Evolutionary conservation across 345 rosid species (phyloP), one percentile per base, ranked within the genome.

Genomic region (Brassica nigra): DNA sequence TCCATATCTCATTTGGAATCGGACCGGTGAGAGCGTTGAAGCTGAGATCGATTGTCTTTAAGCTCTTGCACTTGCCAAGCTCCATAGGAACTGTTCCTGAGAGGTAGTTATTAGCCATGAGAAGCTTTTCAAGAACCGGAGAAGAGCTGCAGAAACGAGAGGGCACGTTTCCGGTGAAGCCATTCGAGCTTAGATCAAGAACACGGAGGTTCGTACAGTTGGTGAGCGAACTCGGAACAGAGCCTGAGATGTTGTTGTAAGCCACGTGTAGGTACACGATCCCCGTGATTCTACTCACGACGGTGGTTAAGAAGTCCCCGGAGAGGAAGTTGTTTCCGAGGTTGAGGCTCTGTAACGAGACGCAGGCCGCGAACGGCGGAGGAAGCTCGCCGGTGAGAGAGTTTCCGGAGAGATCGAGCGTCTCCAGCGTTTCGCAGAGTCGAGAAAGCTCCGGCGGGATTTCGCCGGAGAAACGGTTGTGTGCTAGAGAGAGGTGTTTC

Each of bases 111-210:
- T 88, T 76, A 3, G 97, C 86, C 3, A 94, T 65, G 73, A 88
- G 87, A 54, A 94, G 36, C 87, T 86, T 91, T 73, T 90, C 90
- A 71, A 94, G 84, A 42, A 81, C 79, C 14, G 93, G 81, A 3
- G 84, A 78, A 8, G 82, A 78, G 27, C 77, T 84, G 74, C 98
- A 94, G 73, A 94, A 88, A 54, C 86, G 84, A 59, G 83, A 75
- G 42, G 97, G 97, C 36, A 94, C 85, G 62, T 62, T 82, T 28
- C 95, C 98, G 3, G 81, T 87, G 44, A 92, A 87, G 23, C 64
- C 77, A 75, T 94, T 94, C 8, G 98, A 89, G 74, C 98, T 84
- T 20, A 94, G 90, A 81, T 94, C 97, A 27, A 94, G 91, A 74
- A 88, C 93, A 78, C 84, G 88, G 54, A 94, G 97, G 69, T 78